Evolutionary conservation across 805 yeast genomes (phyloP).

Genomic region (Saccharomyces paradoxus): DNA sequence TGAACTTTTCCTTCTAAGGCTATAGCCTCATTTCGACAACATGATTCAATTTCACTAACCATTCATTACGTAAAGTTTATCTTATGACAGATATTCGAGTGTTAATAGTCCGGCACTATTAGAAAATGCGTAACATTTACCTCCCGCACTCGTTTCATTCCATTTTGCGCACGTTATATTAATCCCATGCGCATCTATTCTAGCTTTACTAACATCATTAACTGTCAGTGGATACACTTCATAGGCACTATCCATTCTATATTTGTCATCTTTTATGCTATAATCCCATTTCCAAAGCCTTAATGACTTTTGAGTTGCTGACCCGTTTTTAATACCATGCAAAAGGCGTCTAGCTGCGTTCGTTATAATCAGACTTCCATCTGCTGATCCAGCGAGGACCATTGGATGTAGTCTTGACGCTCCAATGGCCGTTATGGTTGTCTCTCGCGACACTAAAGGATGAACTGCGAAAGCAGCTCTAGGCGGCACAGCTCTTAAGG

Average conservation of each 20-base stretch:
- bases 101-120: slow-evolving; percentile 29
- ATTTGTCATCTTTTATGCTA: slow-evolving; percentile 32
- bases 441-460: slow-evolving; percentile 34
- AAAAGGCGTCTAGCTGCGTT: slow-evolving; percentile 34
- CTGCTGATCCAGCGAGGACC: slow-evolving; percentile 40
- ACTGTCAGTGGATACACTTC: slow-evolving; percentile 28
- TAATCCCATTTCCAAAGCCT: slow-evolving; percentile 36
- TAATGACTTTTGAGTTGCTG: slow-evolving; percentile 24
- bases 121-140: slow-evolving; percentile 37
- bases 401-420: slow-evolving; percentile 41
- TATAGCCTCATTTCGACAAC: background rate
- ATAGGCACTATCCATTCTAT: slow-evolving; percentile 35
- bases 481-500: slow-evolving; percentile 32
- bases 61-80: background rate
- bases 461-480: slow-evolving; percentile 30
- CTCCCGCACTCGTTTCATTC: slow-evolving; percentile 42
- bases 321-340: slow-evolving; percentile 29
- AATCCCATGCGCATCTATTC: slow-evolving; percentile 43
- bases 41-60: background rate
- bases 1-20: background rate
- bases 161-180: slow-evolving; percentile 45
- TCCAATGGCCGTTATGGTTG: slow-evolving; percentile 35
- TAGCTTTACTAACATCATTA: slow-evolving; percentile 24
- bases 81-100: slow-evolving; percentile 17
- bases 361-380: slow-evolving; percentile 38